These are phyloP conservation scores for Dactylellina haptotyla DNA, from an alignment of 2,329 filamentous ascomycete genomes.

Conservation along the genomic window DNA sequence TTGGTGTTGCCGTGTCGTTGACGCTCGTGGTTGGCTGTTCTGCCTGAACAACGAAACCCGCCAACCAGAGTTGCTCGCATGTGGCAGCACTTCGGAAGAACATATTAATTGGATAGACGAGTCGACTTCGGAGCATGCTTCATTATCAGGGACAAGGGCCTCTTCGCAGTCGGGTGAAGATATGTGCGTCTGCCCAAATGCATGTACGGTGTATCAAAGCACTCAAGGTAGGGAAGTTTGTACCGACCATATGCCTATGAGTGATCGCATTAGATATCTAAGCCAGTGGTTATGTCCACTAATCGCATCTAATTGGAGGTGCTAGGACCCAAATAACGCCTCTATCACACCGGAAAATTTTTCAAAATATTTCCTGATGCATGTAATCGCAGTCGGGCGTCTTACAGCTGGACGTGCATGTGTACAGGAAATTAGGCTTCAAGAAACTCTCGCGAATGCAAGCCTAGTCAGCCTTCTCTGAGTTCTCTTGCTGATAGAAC, in stretches of 20 bases:
- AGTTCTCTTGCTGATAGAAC: neutral
- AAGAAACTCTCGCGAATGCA: neutral
- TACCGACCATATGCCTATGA: no score
- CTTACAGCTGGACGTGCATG: slow-evolving; percentile 23
- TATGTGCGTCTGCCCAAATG: neutral
- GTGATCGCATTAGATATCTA: neutral
- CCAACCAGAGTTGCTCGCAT: neutral
- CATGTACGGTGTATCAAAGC: neutral
- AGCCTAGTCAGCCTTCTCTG: slow-evolving; percentile 7
- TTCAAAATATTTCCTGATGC: slow-evolving; percentile 26
- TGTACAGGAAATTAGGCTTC: neutral
- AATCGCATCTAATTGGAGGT: neutral
- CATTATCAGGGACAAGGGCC: neutral
- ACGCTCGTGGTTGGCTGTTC: neutral
- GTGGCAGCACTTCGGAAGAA: slow-evolving; percentile 25
- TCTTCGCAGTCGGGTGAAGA: neutral
- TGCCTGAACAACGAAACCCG: neutral
- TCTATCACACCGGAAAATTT: slow-evolving; percentile 24
- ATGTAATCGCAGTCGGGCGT: slow-evolving; percentile 27
- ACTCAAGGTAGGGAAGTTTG: no score
- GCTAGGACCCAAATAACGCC: neutral
- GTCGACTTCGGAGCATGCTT: neutral
- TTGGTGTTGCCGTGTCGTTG: slow-evolving; percentile 43
- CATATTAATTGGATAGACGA: neutral
- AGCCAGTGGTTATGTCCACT: neutral